Conservation (phyloP, 2,329 filamentous ascomycete genomes). For the Sclerotinia nivalis region DNA sequence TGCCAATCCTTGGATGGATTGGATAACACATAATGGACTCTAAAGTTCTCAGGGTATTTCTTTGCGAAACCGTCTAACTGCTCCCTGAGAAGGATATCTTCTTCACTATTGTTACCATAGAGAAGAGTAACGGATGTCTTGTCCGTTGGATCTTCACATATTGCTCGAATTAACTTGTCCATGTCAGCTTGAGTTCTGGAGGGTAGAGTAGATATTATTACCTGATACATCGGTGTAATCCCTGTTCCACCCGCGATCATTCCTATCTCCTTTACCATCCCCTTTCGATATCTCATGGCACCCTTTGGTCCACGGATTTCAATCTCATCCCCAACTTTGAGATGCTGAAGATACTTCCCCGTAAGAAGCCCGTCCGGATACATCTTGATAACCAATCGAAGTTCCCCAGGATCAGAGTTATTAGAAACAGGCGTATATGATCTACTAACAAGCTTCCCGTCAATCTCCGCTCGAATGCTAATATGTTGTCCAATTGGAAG, state of each 20-base stretch:
- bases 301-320: constrained; percentile 58
- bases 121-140: constrained; percentile 57
- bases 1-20: constrained; percentile 50
- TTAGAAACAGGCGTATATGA: constrained; percentile 52
- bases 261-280: constrained; percentile 49
- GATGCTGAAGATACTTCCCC: constrained; percentile 49
- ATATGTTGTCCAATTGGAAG: constrained; percentile 48
- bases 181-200: background rate
- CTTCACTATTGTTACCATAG: constrained; percentile 59
- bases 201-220: background rate
- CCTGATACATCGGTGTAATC: constrained; percentile 57
- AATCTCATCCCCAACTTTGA: constrained; percentile 52
- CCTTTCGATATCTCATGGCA: constrained; percentile 53
- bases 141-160: constrained; percentile 61
- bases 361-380: constrained; percentile 56
- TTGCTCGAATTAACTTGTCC: constrained; percentile 57
- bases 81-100: constrained; percentile 58
- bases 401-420: constrained; percentile 49
- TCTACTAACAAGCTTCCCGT: constrained; percentile 42
- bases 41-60: constrained; percentile 54
- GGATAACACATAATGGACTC: constrained; percentile 57
- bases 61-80: constrained; percentile 57
- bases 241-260: constrained; percentile 58
- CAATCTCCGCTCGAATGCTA: constrained; percentile 42
- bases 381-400: constrained; percentile 54